Evolutionary conservation across 164 flowering plant species (phyloP).

Genomic region (Nymphaea colorata): DNA sequence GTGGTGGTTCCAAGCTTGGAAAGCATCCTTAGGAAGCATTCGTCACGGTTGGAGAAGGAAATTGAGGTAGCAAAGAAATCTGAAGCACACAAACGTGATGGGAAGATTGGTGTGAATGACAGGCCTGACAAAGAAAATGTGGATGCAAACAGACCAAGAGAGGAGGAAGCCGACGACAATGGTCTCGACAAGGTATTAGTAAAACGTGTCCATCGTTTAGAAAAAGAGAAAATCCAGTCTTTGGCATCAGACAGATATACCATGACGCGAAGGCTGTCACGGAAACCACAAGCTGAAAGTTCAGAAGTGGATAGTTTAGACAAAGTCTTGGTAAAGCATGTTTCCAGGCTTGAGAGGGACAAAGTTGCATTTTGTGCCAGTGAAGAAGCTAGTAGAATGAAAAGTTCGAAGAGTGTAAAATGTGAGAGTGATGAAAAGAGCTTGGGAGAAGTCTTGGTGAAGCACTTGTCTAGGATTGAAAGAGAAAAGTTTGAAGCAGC

Average conservation of each 20-base stretch:
- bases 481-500: conserved; percentile 40
- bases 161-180: conserved; percentile 10
- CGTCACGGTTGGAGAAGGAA: conserved; percentile 38
- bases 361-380: conserved; percentile 14
- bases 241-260: conserved; percentile 11
- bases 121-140: conserved; percentile 45
- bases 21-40: conserved; percentile 43
- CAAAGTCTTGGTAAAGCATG: conserved; percentile 10
- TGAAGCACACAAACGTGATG: not conserved
- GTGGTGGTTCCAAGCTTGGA: conserved; percentile 35
- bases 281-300: conserved; percentile 27
- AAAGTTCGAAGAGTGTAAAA: conserved; percentile 4
- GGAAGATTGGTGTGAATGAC: not conserved
- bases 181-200: conserved; percentile 38
- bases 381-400: conserved; percentile 5
- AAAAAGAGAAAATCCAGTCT: conserved; percentile 38
- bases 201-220: conserved; percentile 40
- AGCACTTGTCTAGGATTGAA: conserved; percentile 52
- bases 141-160: conserved; percentile 18
- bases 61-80: conserved; percentile 36
- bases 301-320: conserved; percentile 29
- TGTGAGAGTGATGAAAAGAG: conserved; percentile 17
- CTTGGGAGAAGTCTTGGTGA: conserved; percentile 55
- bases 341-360: conserved; percentile 14
- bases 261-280: conserved; percentile 5